phyloP scores from a whole-genome alignment of 169 alveolate genomes.

The Eimeria maxima region DNA sequence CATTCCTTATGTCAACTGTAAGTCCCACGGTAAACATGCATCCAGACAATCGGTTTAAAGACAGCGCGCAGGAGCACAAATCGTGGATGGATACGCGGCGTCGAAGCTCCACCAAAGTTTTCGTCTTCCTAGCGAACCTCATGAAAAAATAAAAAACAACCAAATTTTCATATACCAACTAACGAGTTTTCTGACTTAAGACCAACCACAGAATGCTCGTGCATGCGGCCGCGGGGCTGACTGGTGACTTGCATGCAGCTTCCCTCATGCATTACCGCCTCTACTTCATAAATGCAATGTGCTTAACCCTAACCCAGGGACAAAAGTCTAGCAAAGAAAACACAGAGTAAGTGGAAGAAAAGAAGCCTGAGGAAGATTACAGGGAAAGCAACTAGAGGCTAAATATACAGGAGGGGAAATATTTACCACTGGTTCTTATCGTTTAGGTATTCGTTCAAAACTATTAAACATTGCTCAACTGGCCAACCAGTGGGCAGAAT shows the following conservation, averaged over 20 bases:
- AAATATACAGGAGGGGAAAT: too few species aligned
- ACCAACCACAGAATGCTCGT: background rate
- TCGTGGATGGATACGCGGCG: background rate
- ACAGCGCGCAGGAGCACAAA: background rate
- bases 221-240: background rate
- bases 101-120: background rate
- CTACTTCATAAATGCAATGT: too few species aligned
- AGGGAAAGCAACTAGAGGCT: too few species aligned
- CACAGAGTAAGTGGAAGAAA: too few species aligned
- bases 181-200: background rate
- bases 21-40: conserved; percentile 10
- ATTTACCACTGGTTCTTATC: too few species aligned
- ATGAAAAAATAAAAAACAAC: background rate
- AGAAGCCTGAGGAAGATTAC: too few species aligned
- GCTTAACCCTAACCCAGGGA: too few species aligned
- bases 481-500: too few species aligned
- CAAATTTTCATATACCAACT: background rate
- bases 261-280: background rate
- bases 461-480: too few species aligned
- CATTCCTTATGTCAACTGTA: conserved; percentile 12
- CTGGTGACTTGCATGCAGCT: background rate
- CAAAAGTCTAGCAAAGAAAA: too few species aligned
- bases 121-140: background rate
- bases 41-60: background rate
- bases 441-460: too few species aligned